Percentiles rank a stretch among this genome's conserved stretches.
These are phyloP conservation scores for Sporothrix inflata DNA, from an alignment of 2,329 filamentous ascomycete genomes.

Conservation along the genomic window DNA sequence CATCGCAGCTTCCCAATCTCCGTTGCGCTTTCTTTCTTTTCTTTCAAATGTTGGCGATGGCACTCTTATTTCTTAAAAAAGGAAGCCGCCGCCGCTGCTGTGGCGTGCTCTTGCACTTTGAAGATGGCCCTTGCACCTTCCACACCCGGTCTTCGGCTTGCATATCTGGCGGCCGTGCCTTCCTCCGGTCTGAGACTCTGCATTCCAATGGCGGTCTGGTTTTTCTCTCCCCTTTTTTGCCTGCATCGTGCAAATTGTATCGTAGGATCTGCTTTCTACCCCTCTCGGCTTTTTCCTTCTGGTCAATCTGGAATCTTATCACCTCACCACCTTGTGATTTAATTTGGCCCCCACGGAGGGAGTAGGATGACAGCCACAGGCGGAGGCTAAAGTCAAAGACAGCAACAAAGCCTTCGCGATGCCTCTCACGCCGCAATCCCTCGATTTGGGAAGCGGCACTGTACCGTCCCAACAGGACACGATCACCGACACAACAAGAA, in stretches of 20 bases:
- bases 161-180: not conserved
- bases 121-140: constrained; percentile 3
- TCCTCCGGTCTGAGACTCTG: constrained; percentile 11
- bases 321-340: not conserved
- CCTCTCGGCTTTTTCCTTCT: not conserved
- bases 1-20: constrained; percentile 16
- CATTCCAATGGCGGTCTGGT: not conserved
- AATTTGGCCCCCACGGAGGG: not conserved
- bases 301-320: not conserved
- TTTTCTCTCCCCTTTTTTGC: no score
- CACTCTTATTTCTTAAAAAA: not conserved
- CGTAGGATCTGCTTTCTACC: not conserved
- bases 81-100: not conserved
- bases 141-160: not conserved
- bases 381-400: not conserved
- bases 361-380: not conserved
- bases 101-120: not conserved
- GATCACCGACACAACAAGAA: not conserved
- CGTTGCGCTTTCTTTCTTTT: not conserved
- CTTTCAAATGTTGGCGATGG: not conserved
- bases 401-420: not conserved
- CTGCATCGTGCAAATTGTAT: not conserved
- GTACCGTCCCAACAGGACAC: not conserved
- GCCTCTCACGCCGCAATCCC: not conserved
- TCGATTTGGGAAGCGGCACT: not conserved